Percentiles rank a stretch among this genome's conserved stretches.
These are phyloP conservation scores for Glebionis coronaria DNA, from an alignment of 129 eudicot species.

Conservation along the genomic window DNA sequence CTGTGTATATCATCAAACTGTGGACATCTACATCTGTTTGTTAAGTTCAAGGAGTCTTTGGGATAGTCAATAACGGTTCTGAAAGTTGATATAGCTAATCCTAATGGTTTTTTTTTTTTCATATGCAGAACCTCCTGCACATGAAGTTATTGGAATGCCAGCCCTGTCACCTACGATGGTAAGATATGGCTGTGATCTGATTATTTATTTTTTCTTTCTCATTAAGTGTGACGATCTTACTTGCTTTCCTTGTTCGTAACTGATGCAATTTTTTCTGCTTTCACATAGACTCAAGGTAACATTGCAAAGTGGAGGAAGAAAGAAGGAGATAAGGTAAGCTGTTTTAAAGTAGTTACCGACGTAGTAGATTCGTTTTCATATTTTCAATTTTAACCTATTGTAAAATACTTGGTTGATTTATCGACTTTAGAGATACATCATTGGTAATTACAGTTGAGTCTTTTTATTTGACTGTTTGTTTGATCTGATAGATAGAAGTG, in stretches of 20 bases:
- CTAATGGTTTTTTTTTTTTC: slow-evolving; percentile 12
- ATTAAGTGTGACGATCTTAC: slow-evolving; percentile 26
- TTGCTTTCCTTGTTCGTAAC: slow-evolving; percentile 4
- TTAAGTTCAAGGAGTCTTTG: slow-evolving; percentile 12
- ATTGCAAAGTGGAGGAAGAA: slow-evolving; percentile 88
- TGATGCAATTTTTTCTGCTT: background rate
- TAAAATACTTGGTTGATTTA: background rate
- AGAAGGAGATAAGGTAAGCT: slow-evolving; percentile 93
- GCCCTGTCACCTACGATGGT: slow-evolving; percentile 99
- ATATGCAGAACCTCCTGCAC: slow-evolving; percentile 65
- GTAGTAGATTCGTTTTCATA: background rate
- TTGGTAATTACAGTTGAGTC: slow-evolving; percentile 2
- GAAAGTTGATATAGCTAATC: slow-evolving; percentile 16
- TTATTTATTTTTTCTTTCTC: background rate
- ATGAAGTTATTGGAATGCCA: slow-evolving; percentile 74
- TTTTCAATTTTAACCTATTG: background rate
- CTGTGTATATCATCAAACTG: slow-evolving; percentile 5
- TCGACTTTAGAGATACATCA: slow-evolving; percentile 7
- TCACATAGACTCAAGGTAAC: slow-evolving; percentile 81
- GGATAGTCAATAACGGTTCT: slow-evolving; percentile 6
- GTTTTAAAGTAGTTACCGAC: slow-evolving; percentile 14
- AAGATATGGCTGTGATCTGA: slow-evolving; percentile 23
- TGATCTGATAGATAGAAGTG: slow-evolving; percentile 71
- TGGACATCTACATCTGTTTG: slow-evolving; percentile 3
- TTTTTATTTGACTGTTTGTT: too few relatives aligned